A percentile compares a stretch with the other conserved stretches of the same genome.
phyloP scores from a whole-genome alignment of 495 filamentous ascomycete species.

The Tuber melanosporum region DNA sequence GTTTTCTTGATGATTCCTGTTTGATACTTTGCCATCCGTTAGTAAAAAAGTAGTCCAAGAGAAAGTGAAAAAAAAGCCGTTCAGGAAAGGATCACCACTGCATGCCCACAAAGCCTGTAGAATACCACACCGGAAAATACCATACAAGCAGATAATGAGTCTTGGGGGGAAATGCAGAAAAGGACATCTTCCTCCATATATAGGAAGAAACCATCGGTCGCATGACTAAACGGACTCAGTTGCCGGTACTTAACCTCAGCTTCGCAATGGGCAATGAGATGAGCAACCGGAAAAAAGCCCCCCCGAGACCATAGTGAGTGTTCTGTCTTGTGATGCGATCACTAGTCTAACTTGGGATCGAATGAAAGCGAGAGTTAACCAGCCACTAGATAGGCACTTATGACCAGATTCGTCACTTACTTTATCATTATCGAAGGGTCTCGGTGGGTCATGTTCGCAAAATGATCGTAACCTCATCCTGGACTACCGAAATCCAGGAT shows the following conservation, averaged over 20 bases:
- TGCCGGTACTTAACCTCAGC: neutral
- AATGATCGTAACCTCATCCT: neutral
- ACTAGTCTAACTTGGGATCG: neutral
- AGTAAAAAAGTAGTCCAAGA: neutral
- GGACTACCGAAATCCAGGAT: neutral
- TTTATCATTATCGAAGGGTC: neutral
- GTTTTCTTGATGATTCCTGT: neutral
- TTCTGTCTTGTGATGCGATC: neutral
- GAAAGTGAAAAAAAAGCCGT: neutral
- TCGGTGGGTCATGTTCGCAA: neutral
- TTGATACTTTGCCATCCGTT: neutral
- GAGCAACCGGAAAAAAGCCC: neutral
- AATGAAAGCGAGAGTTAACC: neutral
- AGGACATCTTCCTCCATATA: neutral
- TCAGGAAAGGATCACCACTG: neutral
- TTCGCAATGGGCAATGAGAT: neutral
- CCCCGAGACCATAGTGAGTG: neutral
- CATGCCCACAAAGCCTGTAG: neutral
- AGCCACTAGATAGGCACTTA: neutral
- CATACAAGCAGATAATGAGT: neutral
- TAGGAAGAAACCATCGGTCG: neutral
- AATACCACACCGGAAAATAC: neutral
- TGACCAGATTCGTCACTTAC: neutral
- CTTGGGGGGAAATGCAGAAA: neutral
- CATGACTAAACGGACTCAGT: neutral